A percentile compares a stretch with the other conserved stretches of the same genome.
Conservation (phyloP, 768 basidiomycete species). For the Xanthoconium purpureum region DNA sequence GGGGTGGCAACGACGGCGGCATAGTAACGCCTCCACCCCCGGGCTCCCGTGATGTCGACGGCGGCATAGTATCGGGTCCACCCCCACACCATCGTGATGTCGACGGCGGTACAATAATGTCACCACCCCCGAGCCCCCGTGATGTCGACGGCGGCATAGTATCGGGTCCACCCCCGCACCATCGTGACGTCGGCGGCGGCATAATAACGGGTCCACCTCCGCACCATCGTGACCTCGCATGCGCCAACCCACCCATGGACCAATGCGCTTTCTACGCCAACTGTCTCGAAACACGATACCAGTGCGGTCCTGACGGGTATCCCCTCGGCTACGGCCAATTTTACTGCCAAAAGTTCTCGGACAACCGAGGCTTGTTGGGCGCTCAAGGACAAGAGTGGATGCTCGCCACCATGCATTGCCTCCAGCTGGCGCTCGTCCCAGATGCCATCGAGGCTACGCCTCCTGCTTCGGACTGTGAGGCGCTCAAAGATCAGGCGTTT, state of each 20-base stretch:
- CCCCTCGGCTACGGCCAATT: conserved; percentile 41
- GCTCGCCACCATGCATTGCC: conserved; percentile 44
- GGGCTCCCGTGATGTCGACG: too few relatives aligned
- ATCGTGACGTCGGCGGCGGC: too few relatives aligned
- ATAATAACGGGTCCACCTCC: conserved; percentile 19
- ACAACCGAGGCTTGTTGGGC: conserved; percentile 29
- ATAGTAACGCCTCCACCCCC: too few relatives aligned
- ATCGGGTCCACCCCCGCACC: too few relatives aligned
- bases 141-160: too few relatives aligned
- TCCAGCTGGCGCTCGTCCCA: conserved; percentile 40
- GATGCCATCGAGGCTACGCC: conserved; percentile 25
- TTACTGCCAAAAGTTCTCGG: conserved; percentile 40
- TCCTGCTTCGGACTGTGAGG: conserved; percentile 26
- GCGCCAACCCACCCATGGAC: conserved; percentile 33
- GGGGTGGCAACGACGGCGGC: too few relatives aligned
- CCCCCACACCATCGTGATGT: too few relatives aligned
- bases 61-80: too few relatives aligned
- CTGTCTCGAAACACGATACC: conserved; percentile 44
- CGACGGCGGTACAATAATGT: too few relatives aligned
- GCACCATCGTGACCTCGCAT: conserved; percentile 8
- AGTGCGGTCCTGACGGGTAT: conserved; percentile 44
- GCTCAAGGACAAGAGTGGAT: conserved; percentile 41
- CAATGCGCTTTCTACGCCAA: conserved; percentile 43
- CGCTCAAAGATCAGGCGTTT: conserved; percentile 38
- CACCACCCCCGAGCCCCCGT: too few relatives aligned